These are phyloP conservation scores for Rhizoclosmatium globosum DNA, from an alignment of 192 early-diverging fungal species.

Conservation along the genomic window DNA sequence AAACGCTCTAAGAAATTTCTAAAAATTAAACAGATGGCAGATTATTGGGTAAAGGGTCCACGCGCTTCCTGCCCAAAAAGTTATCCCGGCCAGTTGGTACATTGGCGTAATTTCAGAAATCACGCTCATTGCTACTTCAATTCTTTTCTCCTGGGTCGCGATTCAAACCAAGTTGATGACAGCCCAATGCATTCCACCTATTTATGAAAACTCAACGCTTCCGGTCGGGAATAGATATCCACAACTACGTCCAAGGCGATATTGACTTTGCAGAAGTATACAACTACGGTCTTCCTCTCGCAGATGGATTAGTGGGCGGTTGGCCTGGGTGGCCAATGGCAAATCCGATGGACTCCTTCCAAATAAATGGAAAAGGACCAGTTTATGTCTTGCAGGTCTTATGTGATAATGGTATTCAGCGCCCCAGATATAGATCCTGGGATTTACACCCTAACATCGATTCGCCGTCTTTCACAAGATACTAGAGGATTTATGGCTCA, in stretches of 20 bases:
- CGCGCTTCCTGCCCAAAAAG: slow-evolving; percentile 5
- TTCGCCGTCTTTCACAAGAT: slow-evolving; percentile 2
- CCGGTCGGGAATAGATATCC: slow-evolving; percentile 24
- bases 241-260: slow-evolving; percentile 28
- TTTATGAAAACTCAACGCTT: slow-evolving; percentile 15
- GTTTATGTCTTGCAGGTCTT: slow-evolving; percentile 26
- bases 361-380: slow-evolving; percentile 28
- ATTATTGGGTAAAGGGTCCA: slow-evolving; percentile 23
- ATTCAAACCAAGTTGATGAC: slow-evolving; percentile 9
- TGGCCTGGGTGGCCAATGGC: slow-evolving; percentile 34
- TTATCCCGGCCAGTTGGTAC: background rate
- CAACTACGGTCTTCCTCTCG: slow-evolving; percentile 27
- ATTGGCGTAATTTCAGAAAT: background rate
- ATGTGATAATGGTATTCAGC: slow-evolving; percentile 21
- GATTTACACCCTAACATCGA: background rate
- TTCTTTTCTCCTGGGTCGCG: slow-evolving; percentile 27
- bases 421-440: slow-evolving; percentile 2
- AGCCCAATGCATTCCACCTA: slow-evolving; percentile 12
- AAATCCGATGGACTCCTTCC: slow-evolving; percentile 27
- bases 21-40: background rate
- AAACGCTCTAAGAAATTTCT: no score
- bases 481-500: slow-evolving; percentile 16
- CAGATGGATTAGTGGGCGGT: slow-evolving; percentile 22
- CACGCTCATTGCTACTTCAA: slow-evolving; percentile 6
- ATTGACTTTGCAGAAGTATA: slow-evolving; percentile 30